phyloP scores from a whole-genome alignment of 164 flowering plant species.

The Macadamia integrifolia region DNA sequence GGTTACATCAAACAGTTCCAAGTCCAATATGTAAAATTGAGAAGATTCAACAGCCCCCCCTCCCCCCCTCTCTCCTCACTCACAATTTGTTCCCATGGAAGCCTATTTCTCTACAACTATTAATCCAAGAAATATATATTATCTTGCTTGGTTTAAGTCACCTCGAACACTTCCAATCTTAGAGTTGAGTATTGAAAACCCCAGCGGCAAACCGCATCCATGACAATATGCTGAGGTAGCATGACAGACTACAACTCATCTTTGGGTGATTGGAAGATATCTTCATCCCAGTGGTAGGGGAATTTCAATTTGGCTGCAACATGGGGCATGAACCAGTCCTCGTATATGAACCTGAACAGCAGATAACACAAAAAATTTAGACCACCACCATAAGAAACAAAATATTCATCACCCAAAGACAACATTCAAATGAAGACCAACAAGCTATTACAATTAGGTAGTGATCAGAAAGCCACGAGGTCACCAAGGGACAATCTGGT shows the following conservation, averaged over 20 bases:
- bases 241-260: constrained; percentile 57
- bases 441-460: too few species aligned
- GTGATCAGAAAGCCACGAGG: too few species aligned
- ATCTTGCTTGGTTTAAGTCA: not conserved
- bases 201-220: not conserved
- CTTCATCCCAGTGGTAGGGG: constrained; percentile 90
- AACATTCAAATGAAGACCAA: not conserved
- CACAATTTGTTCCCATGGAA: too few species aligned
- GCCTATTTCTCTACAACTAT: too few species aligned
- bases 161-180: not conserved
- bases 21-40: too few species aligned
- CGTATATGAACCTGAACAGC: constrained; percentile 63
- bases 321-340: constrained; percentile 91
- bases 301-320: constrained; percentile 74
- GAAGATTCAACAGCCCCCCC: too few species aligned
- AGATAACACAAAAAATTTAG: not conserved
- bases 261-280: constrained; percentile 50
- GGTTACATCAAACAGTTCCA: too few species aligned
- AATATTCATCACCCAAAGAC: not conserved
- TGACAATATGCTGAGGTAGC: not conserved
- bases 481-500: not conserved
- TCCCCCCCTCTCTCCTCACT: too few species aligned
- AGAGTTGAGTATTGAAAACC: not conserved
- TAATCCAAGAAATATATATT: not conserved
- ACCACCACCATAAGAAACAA: not conserved